These are phyloP conservation scores for Monilinia vaccinii-corymbosi DNA, from an alignment of 2,329 filamentous ascomycete species.

Conservation along the genomic window DNA sequence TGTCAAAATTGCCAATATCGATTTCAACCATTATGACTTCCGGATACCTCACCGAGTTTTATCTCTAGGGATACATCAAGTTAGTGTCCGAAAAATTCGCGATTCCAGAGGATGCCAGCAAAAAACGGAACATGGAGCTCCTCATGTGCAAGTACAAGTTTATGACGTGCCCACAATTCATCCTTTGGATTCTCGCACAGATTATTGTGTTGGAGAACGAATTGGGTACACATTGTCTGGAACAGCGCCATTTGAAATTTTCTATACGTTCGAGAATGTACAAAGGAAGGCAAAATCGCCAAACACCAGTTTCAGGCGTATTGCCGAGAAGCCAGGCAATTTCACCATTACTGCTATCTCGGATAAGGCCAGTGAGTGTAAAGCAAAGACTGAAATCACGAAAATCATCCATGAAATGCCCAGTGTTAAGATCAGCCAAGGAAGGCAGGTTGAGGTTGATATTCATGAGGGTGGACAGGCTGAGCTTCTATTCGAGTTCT, in stretches of 20 bases:
- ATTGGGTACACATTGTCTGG: conserved; percentile 88
- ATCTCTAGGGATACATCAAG: conserved; percentile 78
- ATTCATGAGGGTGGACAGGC: conserved; percentile 96
- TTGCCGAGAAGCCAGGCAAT: conserved; percentile 82
- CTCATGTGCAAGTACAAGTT: conserved; percentile 81
- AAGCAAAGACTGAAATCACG: conserved; percentile 65
- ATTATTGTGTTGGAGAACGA: conserved; percentile 94
- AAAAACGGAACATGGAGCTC: conserved; percentile 59
- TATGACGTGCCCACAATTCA: conserved; percentile 90
- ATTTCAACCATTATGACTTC: conserved; percentile 64
- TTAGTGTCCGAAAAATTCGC: conserved; percentile 82
- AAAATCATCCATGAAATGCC: conserved; percentile 89
- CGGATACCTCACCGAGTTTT: conserved; percentile 77
- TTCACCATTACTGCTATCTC: conserved; percentile 82
- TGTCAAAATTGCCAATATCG: conserved; percentile 72
- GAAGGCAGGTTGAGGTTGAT: conserved; percentile 70
- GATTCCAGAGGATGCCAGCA: conserved; percentile 81
- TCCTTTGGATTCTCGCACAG: conserved; percentile 69
- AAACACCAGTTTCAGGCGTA: conserved; percentile 80
- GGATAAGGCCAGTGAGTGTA: conserved; percentile 83
- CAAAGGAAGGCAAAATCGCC: conserved; percentile 69
- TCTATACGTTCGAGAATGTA: conserved; percentile 78
- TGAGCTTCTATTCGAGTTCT: conserved; percentile 90
- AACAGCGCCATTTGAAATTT: conserved; percentile 83
- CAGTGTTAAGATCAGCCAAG: conserved; percentile 81